Base-by-base conservation (phyloP, 163 green algal species). In the Prototheca wickerhamii region DNA sequence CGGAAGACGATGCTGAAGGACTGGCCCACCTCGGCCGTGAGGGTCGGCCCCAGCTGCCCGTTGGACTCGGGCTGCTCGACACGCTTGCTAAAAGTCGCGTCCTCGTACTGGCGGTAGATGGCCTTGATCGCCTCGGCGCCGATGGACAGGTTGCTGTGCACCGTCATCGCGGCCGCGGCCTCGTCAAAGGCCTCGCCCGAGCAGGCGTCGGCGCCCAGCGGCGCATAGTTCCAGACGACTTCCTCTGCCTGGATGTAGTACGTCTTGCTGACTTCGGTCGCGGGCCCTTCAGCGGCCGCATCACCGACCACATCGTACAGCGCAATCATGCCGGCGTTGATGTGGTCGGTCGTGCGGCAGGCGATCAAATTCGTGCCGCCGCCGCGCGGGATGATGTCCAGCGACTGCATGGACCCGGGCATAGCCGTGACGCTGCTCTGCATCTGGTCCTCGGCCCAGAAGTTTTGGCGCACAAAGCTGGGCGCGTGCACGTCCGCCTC, bases 401-500 rank as follows among this genome's bases (percentile, higher is more conserved):
- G 52, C 25, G 54, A 78, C 56, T 74, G 54, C 78, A 84, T 83
- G 54, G 52, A 55, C 1, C 78, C 77, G 12, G 79, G 67, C 69
- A 86, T 67, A 34, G 81, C 61, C 50, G 53, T 25, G 6, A 80
- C 30, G 15, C 76, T 61, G 23, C 63, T 60, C 15, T 58, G 29
- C 31, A 60, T 64, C 31, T 74, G 67, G 25, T 67, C 65, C 26
- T 81, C 64, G 42, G 63, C 32, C 61, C 69, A 20, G 56, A 89
- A 33, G 0, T 60, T 61, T 50, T 84, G 74, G 37, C 77, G 78
- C 59, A 83, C 76, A 75, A 86, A 83, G 68, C 87, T 86, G 64
- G 82, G 82, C 40, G 84, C 86, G 76, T 91, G 84, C 49, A 89
- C 57, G 53, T 75, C 72, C 1, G 86, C 80, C 62, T 85, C 79